Evolutionary conservation across 805 yeast genomes (phyloP).

Genomic region (Candida montana): DNA sequence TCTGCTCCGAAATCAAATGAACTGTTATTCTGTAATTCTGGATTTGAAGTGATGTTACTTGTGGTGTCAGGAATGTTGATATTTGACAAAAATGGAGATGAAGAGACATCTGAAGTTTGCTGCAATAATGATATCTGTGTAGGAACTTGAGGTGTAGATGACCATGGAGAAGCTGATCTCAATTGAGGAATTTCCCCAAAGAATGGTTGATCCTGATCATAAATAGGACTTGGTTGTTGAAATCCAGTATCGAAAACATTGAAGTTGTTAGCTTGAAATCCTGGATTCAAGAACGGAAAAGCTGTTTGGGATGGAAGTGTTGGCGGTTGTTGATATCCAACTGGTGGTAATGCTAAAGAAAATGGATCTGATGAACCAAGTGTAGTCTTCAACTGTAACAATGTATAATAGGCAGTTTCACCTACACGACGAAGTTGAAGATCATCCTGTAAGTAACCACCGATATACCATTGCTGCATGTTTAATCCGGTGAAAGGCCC

Average conservation of each 20-base stretch:
- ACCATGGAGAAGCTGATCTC: slow-evolving; percentile 6
- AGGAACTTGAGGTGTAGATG: background rate
- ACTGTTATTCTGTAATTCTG: slow-evolving; percentile 15
- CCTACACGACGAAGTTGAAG: slow-evolving; percentile 55
- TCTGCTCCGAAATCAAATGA: slow-evolving; percentile 6
- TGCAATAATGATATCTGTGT: slow-evolving; percentile 12
- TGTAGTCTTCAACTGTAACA: slow-evolving; percentile 47
- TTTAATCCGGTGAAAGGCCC: slow-evolving; percentile 73
- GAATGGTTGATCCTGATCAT: background rate
- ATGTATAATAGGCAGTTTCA: slow-evolving; percentile 43
- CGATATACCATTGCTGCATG: slow-evolving; percentile 76
- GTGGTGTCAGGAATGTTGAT: slow-evolving; percentile 2
- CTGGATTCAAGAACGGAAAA: slow-evolving; percentile 1
- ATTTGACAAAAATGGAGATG: slow-evolving; percentile 7
- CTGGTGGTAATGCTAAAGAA: slow-evolving; percentile 42
- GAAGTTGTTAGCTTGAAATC: background rate
- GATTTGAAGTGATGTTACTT: slow-evolving; percentile 15
- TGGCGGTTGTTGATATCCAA: slow-evolving; percentile 3
- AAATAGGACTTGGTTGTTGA: background rate
- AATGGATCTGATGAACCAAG: slow-evolving; percentile 68
- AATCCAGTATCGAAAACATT: background rate
- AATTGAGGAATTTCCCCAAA: background rate
- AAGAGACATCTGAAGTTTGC: slow-evolving; percentile 6
- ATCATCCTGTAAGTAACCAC: slow-evolving; percentile 51
- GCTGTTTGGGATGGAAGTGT: slow-evolving; percentile 5